phyloP scores from a whole-genome alignment of 441 rosid species.

The Aleurites moluccanus region DNA sequence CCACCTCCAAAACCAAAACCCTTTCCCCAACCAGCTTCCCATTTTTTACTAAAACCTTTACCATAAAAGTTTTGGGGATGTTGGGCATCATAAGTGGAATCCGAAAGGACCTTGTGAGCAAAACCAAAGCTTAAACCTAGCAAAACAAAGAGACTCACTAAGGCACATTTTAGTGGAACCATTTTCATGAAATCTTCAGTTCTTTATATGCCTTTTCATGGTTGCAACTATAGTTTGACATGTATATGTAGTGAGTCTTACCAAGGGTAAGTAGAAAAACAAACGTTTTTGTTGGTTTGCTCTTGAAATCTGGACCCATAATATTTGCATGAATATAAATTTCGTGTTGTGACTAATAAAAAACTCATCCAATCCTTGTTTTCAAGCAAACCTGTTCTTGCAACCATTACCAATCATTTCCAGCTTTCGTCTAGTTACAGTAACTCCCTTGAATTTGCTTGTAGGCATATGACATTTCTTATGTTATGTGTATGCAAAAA shows the following conservation, averaged over 20 bases:
- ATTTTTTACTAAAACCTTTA: neutral
- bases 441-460: no score
- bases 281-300: conserved; percentile 16
- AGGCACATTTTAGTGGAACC: conserved; percentile 27
- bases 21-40: neutral
- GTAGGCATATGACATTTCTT: no score
- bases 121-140: conserved; percentile 41
- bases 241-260: conserved; percentile 9
- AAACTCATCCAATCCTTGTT: neutral
- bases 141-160: conserved; percentile 34
- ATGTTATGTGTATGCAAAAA: no score
- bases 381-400: no score
- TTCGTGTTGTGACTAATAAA: conserved; percentile 13
- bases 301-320: conserved; percentile 19
- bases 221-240: neutral
- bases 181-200: neutral
- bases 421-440: no score
- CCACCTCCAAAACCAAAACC: neutral
- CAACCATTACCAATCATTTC: no score
- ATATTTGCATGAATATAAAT: conserved; percentile 19
- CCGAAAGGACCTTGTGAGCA: conserved; percentile 43
- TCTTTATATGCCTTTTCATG: neutral
- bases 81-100: conserved; percentile 15
- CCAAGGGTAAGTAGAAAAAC: neutral
- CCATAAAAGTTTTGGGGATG: neutral